Base-by-base conservation (phyloP, 2,329 filamentous ascomycete genomes). In the Lachnellula subtilissima region DNA sequence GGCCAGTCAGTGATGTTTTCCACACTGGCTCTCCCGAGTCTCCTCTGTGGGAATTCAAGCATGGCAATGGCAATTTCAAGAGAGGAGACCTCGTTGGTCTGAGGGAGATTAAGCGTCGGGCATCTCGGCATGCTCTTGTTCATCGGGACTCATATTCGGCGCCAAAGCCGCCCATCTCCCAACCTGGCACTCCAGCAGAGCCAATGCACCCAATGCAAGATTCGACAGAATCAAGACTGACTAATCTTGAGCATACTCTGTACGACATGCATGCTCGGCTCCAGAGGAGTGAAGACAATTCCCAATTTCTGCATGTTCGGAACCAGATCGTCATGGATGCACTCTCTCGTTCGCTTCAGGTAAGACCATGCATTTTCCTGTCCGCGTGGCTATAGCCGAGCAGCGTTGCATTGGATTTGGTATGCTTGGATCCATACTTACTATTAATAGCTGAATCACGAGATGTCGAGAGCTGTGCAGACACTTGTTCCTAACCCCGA, bases 31-130 rank as follows among this genome's bases (percentile, higher is more conserved):
- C 89, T 45, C 91, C 93, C 12, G 94, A 97, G 68, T 91, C 91
- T 19, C 91, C 93, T 0, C 77, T 99, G 32, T 99, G 94, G 94
- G 94, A 99, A 71, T 99, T 99, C 73, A 97, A 97, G 73, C 94
- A 99, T 69, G 94, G 94, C 52, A 95, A 93, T 67, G 93, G 93
- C 52, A 97, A 89, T 71, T 99, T 99, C 77, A 97, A 96, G 74
- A 86, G 92, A 62, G 94, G 94, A 39, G 93, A 99, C 71, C 77
- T 99, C 23, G 86, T 93, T 50, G 91, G 93, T 7, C 75, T 99
- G 59, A 84, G 94, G 45, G 94, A 99, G 70, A 99, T 99, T 73
- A 97, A 97, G 74, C 87, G 94, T 59, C 84, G 94, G 58, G 93
- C 94, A 17, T 97, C 93, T 37, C 83, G 94, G 59, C 94, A 97